A percentile compares a stretch with the other conserved stretches of the same genome.
Conservation (phyloP, 202 grass and related monocot species). For the Digitaria exilis region DNA sequence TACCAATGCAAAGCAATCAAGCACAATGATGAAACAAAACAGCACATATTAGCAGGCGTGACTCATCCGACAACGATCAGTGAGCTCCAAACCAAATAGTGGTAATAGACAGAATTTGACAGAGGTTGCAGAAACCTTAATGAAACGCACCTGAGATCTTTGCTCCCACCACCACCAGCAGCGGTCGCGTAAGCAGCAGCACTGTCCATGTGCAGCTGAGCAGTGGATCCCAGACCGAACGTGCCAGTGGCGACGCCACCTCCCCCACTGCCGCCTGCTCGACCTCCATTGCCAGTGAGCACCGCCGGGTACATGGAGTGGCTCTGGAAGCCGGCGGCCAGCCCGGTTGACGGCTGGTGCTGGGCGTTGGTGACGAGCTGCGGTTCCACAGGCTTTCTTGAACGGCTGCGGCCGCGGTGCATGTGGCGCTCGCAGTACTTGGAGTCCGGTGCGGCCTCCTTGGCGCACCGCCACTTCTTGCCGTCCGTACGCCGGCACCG, state of each 20-base stretch:
- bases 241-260: slow-evolving; percentile 31
- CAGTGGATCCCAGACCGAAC: slow-evolving; percentile 38
- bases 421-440: slow-evolving; percentile 99
- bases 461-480: slow-evolving; percentile 98
- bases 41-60: slow-evolving; percentile 12
- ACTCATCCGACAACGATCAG: slow-evolving; percentile 22
- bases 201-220: slow-evolving; percentile 55
- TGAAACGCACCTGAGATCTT: slow-evolving; percentile 57
- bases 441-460: slow-evolving; percentile 87
- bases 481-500: slow-evolving; percentile 95
- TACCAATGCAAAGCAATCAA: slow-evolving; percentile 27
- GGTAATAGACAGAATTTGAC: background rate
- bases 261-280: background rate
- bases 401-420: slow-evolving; percentile 95
- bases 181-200: slow-evolving; percentile 48
- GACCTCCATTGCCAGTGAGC: background rate
- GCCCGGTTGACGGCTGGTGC: slow-evolving; percentile 16
- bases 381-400: slow-evolving; percentile 99
- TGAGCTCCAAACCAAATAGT: background rate
- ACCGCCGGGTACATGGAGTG: slow-evolving; percentile 47
- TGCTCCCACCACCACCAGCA: slow-evolving; percentile 43
- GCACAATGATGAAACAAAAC: slow-evolving; percentile 16
- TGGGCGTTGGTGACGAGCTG: slow-evolving; percentile 45
- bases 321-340: slow-evolving; percentile 43
- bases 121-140: slow-evolving; percentile 5